A percentile compares a stretch with the other conserved stretches of the same genome.
These are phyloP conservation scores for Pestalotiopsis sp. DNA, from an alignment of 2,329 filamentous ascomycete genomes.

Conservation along the genomic window DNA sequence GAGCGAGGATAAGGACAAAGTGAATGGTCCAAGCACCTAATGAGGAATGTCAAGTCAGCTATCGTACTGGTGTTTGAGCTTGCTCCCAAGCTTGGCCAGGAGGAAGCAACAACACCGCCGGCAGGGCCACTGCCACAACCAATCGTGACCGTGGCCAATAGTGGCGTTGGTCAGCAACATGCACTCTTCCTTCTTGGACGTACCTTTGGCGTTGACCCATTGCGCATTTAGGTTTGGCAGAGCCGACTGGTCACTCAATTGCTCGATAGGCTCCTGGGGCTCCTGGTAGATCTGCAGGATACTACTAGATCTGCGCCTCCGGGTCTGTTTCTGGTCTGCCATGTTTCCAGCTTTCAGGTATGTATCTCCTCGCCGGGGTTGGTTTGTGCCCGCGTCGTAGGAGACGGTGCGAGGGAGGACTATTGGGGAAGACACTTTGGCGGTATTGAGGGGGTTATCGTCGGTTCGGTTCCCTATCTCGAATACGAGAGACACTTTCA, in stretches of 20 bases:
- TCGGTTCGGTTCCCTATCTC: slow-evolving; percentile 16
- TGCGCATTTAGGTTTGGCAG: slow-evolving; percentile 96
- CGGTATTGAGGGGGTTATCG: slow-evolving; percentile 65
- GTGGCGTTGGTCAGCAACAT: neutral
- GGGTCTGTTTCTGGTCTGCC: slow-evolving; percentile 67
- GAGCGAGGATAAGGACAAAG: slow-evolving; percentile 83
- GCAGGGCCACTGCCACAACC: too few species aligned
- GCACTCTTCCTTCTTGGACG: slow-evolving; percentile 31
- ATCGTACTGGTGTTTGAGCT: neutral
- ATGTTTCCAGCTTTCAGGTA: slow-evolving; percentile 51
- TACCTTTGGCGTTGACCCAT: slow-evolving; percentile 99
- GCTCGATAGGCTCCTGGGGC: slow-evolving; percentile 93
- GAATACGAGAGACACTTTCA: slow-evolving; percentile 6
- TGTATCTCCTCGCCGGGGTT: slow-evolving; percentile 60
- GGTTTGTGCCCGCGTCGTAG: slow-evolving; percentile 81
- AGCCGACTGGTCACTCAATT: slow-evolving; percentile 93
- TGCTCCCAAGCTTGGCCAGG: neutral
- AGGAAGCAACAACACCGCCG: neutral
- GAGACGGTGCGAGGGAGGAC: slow-evolving; percentile 88
- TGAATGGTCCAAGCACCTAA: slow-evolving; percentile 97
- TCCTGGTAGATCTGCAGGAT: slow-evolving; percentile 92
- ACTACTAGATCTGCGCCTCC: slow-evolving; percentile 95
- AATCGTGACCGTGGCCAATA: neutral
- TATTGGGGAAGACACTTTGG: slow-evolving; percentile 92
- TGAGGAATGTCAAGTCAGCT: neutral